phyloP scores from a whole-genome alignment of 1,139 yeast genomes.

The Protomyces arabidopsidicola region DNA sequence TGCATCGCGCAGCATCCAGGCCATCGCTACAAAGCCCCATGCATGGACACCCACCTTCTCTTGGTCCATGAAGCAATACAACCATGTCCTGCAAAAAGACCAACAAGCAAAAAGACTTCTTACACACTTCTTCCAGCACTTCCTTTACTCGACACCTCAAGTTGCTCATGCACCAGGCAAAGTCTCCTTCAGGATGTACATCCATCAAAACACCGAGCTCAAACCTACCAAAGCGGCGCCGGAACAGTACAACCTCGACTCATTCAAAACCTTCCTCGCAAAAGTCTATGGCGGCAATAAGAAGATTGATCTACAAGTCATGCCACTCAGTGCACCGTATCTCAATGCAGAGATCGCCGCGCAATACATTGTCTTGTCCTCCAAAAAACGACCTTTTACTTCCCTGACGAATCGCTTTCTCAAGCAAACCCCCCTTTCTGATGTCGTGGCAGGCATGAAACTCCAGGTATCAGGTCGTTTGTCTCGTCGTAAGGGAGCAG shows the following conservation, averaged over 20 bases:
- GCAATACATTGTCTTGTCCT: conserved; percentile 17
- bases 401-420: conserved; percentile 18
- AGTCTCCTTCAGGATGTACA: conserved; percentile 15
- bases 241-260: conserved; percentile 21
- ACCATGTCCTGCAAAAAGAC: conserved; percentile 20
- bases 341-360: conserved; percentile 27
- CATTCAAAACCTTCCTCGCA: conserved; percentile 9
- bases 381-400: conserved; percentile 19
- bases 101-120: conserved; percentile 19
- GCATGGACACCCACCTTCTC: conserved; percentile 23
- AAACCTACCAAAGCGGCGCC: conserved; percentile 16
- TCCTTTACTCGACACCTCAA: conserved; percentile 23
- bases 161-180: conserved; percentile 20
- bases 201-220: conserved; percentile 17
- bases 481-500: conserved; percentile 23
- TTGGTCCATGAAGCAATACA: conserved; percentile 12
- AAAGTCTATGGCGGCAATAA: conserved; percentile 18
- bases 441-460: conserved; percentile 24
- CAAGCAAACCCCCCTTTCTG: conserved; percentile 16
- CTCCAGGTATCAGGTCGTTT: conserved; percentile 24
- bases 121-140: conserved; percentile 23
- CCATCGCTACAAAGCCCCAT: conserved; percentile 23
- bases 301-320: conserved; percentile 16
- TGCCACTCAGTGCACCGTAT: conserved; percentile 25
- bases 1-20: conserved; percentile 17